Evolutionary conservation across 495 filamentous ascomycete species (phyloP), one percentile per base, ranked within the genome.

Genomic region (Thozetella sp.): DNA sequence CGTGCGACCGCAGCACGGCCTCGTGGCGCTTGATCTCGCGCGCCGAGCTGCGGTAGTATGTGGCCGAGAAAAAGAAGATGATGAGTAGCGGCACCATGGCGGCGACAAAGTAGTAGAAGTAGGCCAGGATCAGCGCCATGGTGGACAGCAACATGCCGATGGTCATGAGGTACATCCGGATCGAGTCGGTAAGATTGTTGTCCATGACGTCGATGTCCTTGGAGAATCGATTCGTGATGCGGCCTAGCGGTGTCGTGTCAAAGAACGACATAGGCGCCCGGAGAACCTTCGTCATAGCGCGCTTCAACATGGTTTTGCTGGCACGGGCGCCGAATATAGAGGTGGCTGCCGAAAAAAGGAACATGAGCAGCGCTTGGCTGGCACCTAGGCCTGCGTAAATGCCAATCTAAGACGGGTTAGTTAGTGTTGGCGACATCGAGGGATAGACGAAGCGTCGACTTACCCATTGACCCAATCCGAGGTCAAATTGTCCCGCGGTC

Each of bases 221-320:
- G 2, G 93, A 93, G 75, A 99, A 99, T 22, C 95, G 90, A 69
- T 98, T 99, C 10, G 93, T 95, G 69, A 99, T 97, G 25, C 95
- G 88, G n/a, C 95, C 95, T 0, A 97, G 69, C 1, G 95, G 95
- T 0, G 95, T 99, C 0, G 94, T 97, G 63, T 97, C 95, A 77
- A 98, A 97, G 80, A 98, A 98, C 2, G 89, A 88, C 93, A 98
- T 96, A 0, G 95, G 95, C 0, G 95, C 94, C 51, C 93, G 85
- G 40, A 99, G 80, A 0, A 93, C 90, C 43, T 88, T 84, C 12
- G 73, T 82, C 76, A 97, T 90, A 20, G 95, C 93, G n/a, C 86
- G 77, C 13, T 89, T 84, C 48, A 97, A 82, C 82, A 98, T 92
- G 19, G 80, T 82, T 70, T 88, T 92, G 69, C 89, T 92, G 4